Evolutionary conservation across 2,329 filamentous ascomycete genomes (phyloP).

Genomic region (Aureobasidium vineae): DNA sequence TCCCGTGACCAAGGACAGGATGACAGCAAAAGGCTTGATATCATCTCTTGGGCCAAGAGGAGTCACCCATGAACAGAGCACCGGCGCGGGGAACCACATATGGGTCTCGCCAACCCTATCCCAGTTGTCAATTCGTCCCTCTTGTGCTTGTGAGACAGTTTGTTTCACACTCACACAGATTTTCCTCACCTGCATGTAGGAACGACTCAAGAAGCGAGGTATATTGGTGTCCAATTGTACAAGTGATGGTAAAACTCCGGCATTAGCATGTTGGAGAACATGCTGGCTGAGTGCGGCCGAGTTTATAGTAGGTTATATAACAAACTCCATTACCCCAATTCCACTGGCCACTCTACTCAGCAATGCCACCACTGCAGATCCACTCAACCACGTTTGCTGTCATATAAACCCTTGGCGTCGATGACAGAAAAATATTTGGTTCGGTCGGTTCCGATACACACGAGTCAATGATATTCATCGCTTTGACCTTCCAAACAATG

Average conservation of each 20-base stretch:
- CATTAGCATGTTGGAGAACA: no score
- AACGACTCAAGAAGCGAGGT: neutral
- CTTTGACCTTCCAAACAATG: neutral
- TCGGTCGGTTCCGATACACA: neutral
- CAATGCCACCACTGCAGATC: neutral
- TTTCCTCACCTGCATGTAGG: neutral
- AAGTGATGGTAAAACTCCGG: no score
- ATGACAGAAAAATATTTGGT: neutral
- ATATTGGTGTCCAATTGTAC: neutral
- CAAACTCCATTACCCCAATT: neutral
- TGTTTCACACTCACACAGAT: neutral
- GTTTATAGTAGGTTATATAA: neutral
- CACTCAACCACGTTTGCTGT: neutral
- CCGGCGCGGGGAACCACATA: neutral
- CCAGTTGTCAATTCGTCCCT: neutral
- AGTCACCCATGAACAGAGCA: neutral
- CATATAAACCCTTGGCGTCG: neutral
- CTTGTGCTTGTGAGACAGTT: neutral
- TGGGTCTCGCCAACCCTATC: neutral
- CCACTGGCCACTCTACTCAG: neutral
- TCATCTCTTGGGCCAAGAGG: no score
- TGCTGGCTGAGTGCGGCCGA: neutral
- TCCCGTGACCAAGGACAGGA: no score
- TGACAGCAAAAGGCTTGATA: no score
- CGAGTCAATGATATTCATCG: neutral